phyloP scores from a whole-genome alignment of 108 stramenopile species.

The Nitzschia sp. region DNA sequence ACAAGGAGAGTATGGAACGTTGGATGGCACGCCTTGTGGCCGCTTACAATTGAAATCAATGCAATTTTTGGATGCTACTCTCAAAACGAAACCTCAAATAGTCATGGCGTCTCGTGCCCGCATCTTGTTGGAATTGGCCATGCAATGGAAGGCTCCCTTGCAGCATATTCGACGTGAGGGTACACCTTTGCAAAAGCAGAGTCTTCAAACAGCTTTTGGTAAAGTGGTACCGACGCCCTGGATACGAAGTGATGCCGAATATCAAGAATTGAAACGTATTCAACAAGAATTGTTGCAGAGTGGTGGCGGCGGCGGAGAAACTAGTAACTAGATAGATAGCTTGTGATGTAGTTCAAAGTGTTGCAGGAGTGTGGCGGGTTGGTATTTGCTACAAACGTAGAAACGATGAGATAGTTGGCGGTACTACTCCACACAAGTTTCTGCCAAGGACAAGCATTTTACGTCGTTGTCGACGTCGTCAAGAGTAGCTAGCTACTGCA shows the following conservation, averaged over 20 bases:
- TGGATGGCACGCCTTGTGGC: slow-evolving; percentile 33
- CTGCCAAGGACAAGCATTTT: too few relatives aligned
- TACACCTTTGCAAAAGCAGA: slow-evolving; percentile 8
- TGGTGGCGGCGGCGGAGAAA: too few relatives aligned
- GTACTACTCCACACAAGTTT: too few relatives aligned
- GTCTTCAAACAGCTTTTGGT: slow-evolving; percentile 14
- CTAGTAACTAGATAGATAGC: too few relatives aligned
- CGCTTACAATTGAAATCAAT: slow-evolving; percentile 16
- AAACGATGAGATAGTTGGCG: too few relatives aligned
- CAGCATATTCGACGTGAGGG: slow-evolving; percentile 17
- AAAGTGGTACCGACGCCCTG: slow-evolving; percentile 5
- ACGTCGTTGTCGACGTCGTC: too few relatives aligned
- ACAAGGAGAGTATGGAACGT: slow-evolving; percentile 2
- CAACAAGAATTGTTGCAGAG: not conserved
- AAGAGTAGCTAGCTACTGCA: too few relatives aligned
- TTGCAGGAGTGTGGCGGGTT: too few relatives aligned
- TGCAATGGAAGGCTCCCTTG: slow-evolving; percentile 17
- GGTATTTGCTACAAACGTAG: too few relatives aligned
- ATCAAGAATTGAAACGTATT: not conserved
- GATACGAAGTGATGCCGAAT: slow-evolving; percentile 29
- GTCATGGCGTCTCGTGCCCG: slow-evolving; percentile 18
- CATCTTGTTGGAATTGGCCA: slow-evolving; percentile 18
- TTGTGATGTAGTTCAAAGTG: too few relatives aligned
- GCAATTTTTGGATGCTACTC: slow-evolving; percentile 18
- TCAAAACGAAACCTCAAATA: slow-evolving; percentile 18